phyloP scores from a whole-genome alignment of 768 basidiomycete species.

The Phaeotremella fagi region DNA sequence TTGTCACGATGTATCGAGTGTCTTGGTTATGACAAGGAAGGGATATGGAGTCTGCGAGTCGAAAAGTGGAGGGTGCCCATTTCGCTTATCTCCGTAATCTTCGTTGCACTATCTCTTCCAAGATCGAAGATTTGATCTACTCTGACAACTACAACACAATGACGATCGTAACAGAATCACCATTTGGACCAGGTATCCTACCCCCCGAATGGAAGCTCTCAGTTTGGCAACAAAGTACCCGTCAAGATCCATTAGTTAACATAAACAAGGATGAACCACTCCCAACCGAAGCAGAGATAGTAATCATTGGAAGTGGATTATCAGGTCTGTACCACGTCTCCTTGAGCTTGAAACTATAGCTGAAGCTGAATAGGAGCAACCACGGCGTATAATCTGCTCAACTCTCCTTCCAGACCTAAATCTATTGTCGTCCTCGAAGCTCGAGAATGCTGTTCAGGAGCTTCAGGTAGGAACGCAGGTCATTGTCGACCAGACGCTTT shows the following conservation, averaged over 20 bases:
- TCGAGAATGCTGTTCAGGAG: constrained; percentile 20
- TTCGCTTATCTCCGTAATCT: not conserved
- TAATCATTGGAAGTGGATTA: constrained; percentile 25
- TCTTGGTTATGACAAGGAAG: no score
- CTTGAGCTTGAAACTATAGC: constrained; percentile 19
- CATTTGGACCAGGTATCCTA: constrained; percentile 1
- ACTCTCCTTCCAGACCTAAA: constrained; percentile 16
- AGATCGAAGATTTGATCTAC: no score
- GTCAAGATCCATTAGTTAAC: not conserved
- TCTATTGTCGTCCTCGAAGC: constrained; percentile 27
- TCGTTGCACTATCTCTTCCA: no score
- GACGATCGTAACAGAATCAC: not conserved
- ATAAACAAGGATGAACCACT: not conserved
- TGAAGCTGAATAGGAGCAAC: not conserved
- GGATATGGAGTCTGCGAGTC: no score
- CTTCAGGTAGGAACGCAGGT: constrained; percentile 33
- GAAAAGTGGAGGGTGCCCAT: no score
- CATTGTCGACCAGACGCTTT: constrained; percentile 29
- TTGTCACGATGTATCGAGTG: no score
- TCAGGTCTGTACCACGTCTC: constrained; percentile 18
- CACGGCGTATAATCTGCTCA: constrained; percentile 20
- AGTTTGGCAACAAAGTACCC: not conserved
- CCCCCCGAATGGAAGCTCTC: not conserved
- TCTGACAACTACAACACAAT: no score
- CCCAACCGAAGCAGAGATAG: constrained; percentile 13